Evolutionary conservation across 2,329 filamentous ascomycete genomes (phyloP).

Genomic region (Mycosphaerelloides madeirae): DNA sequence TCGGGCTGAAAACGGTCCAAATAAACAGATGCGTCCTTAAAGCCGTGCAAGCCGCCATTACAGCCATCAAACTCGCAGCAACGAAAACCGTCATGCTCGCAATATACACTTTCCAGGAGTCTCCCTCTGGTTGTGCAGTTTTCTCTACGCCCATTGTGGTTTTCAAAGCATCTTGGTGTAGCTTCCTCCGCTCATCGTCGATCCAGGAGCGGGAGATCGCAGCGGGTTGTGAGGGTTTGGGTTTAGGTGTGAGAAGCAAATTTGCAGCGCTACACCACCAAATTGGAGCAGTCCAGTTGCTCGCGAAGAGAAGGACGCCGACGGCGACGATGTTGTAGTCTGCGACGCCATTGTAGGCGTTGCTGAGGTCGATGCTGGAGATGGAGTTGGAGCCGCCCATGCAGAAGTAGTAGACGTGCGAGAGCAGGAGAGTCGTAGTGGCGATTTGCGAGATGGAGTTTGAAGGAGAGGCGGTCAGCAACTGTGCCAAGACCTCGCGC

Average conservation of each 20-base stretch:
- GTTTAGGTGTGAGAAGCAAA: constrained; percentile 33
- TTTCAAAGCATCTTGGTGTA: constrained; percentile 21
- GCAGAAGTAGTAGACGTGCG: constrained; percentile 82
- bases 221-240: neutral
- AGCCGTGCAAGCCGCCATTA: constrained; percentile 84
- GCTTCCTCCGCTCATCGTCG: constrained; percentile 25
- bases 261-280: constrained; percentile 74
- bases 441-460: constrained; percentile 42
- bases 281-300: constrained; percentile 87
- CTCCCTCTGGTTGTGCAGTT: constrained; percentile 16
- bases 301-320: constrained; percentile 74
- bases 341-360: constrained; percentile 86
- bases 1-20: constrained; percentile 98
- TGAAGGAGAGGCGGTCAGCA: constrained; percentile 9
- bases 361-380: constrained; percentile 89
- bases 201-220: constrained; percentile 21
- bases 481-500: constrained; percentile 28
- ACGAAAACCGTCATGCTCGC: constrained; percentile 66
- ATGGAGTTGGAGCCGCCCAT: constrained; percentile 91
- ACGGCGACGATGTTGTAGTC: constrained; percentile 78
- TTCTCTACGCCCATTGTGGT: constrained; percentile 14
- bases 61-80: constrained; percentile 59
- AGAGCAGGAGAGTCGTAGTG: constrained; percentile 67
- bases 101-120: constrained; percentile 46
- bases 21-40: constrained; percentile 90